Percentiles rank a stretch among this genome's conserved stretches.
These are phyloP conservation scores for Torulaspora franciscae DNA, from an alignment of 805 yeast species.

Conservation along the genomic window DNA sequence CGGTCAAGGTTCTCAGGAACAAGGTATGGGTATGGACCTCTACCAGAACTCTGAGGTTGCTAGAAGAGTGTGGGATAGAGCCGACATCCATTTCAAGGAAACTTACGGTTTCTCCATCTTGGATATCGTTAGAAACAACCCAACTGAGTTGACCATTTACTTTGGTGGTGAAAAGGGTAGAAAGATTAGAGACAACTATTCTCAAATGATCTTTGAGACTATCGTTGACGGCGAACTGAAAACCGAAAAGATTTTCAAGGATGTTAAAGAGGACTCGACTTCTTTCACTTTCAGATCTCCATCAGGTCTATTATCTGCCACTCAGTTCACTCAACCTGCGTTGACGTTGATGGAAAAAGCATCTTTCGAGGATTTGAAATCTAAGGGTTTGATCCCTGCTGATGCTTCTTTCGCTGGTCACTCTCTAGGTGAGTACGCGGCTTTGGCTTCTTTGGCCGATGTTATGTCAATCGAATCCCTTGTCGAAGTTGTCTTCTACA, in stretches of 20 bases:
- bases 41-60: slow-evolving; percentile 90
- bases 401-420: slow-evolving; percentile 98
- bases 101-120: slow-evolving; percentile 97
- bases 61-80: slow-evolving; percentile 94
- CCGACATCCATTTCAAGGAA: slow-evolving; percentile 85
- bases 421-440: slow-evolving; percentile 98
- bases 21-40: slow-evolving; percentile 99
- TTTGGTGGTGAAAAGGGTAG: slow-evolving; percentile 98
- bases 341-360: slow-evolving; percentile 99
- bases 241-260: slow-evolving; percentile 94
- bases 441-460: slow-evolving; percentile 93
- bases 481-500: slow-evolving; percentile 96
- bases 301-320: slow-evolving; percentile 92
- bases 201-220: slow-evolving; percentile 96
- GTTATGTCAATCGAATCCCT: slow-evolving; percentile 98
- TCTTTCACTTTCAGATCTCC: slow-evolving; percentile 88
- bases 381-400: slow-evolving; percentile 91
- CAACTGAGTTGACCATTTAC: slow-evolving; percentile 89
- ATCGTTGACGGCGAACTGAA: slow-evolving; percentile 77
- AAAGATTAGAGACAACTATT: slow-evolving; percentile 88
- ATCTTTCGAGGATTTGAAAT: slow-evolving; percentile 92
- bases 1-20: slow-evolving; percentile 99
- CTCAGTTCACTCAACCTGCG: slow-evolving; percentile 99
- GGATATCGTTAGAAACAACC: slow-evolving; percentile 93
- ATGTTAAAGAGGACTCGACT: slow-evolving; percentile 72